These are phyloP conservation scores for Holtermannia corniformis DNA, from an alignment of 768 basidiomycete genomes.

Conservation along the genomic window DNA sequence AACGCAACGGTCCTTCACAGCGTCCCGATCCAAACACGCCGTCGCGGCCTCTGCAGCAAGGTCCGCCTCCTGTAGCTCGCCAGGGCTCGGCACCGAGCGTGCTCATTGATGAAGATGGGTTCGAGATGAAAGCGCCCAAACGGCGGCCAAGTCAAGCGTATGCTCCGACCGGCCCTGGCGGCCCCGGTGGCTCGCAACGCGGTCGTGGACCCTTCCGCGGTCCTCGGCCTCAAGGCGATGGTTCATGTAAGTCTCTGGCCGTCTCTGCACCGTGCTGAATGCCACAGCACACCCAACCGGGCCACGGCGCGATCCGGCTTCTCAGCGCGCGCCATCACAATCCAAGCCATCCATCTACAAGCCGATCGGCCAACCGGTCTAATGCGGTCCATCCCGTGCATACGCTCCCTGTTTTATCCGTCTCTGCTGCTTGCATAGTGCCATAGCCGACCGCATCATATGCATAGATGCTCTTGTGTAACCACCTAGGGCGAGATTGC, in stretches of 20 bases:
- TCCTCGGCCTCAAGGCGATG: too few species aligned
- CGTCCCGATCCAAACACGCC: too few species aligned
- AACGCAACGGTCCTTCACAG: too few species aligned
- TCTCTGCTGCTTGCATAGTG: not conserved
- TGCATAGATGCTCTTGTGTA: not conserved
- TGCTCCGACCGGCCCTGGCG: not conserved
- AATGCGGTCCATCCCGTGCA: not conserved
- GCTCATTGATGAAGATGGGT: not conserved
- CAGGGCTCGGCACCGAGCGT: too few species aligned
- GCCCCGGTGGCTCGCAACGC: not conserved
- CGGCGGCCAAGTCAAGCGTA: not conserved
- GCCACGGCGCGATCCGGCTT: not conserved
- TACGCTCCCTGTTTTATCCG: not conserved
- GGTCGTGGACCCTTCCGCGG: too few species aligned
- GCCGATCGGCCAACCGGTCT: too few species aligned
- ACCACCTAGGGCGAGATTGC: not conserved
- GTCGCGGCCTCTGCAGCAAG: too few species aligned
- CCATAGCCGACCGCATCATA: too few species aligned
- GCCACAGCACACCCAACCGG: too few species aligned
- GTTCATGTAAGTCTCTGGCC: not conserved
- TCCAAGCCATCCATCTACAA: not conserved
- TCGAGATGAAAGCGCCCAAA: not conserved
- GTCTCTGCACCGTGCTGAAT: too few species aligned
- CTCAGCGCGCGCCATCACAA: not conserved
- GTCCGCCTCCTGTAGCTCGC: too few species aligned